A percentile compares a stretch with the other conserved stretches of the same genome.
Conservation (phyloP, 208 protist species). For the Strigomonas galati region DNA sequence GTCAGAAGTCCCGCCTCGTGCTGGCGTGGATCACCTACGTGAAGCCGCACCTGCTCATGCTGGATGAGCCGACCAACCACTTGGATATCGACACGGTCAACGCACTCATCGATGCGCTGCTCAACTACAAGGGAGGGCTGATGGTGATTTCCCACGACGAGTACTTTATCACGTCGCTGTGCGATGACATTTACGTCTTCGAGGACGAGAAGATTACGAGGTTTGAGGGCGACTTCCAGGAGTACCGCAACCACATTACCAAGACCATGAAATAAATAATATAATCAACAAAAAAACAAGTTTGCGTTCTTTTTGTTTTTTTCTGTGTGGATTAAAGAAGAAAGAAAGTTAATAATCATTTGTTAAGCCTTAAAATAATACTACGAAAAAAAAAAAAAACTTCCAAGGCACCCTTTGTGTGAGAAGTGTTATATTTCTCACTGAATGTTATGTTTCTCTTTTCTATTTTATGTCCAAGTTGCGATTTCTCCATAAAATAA, state of each 20-base stretch:
- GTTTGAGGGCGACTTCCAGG: slow-evolving; percentile 86
- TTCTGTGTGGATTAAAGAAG: slow-evolving; percentile 4
- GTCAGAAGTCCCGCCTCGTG: slow-evolving; percentile 93
- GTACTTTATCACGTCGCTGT: slow-evolving; percentile 91
- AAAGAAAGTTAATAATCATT: background rate
- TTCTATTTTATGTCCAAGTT: background rate
- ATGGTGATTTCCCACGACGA: slow-evolving; percentile 93
- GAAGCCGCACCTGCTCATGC: slow-evolving; percentile 92
- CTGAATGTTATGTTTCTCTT: background rate
- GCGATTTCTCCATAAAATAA: too few species aligned
- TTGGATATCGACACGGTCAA: slow-evolving; percentile 95
- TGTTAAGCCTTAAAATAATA: background rate
- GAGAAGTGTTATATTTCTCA: too few species aligned
- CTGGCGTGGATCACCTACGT: slow-evolving; percentile 93
- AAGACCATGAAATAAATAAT: slow-evolving; percentile 61
- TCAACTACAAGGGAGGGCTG: slow-evolving; percentile 88
- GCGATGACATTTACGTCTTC: slow-evolving; percentile 90
- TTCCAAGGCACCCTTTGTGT: too few species aligned
- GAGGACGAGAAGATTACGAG: slow-evolving; percentile 66
- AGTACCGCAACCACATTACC: slow-evolving; percentile 81
- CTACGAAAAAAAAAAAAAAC: slow-evolving; percentile 10
- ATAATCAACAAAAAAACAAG: too few species aligned
- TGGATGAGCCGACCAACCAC: slow-evolving; percentile 97
- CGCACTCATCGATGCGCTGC: slow-evolving; percentile 89
- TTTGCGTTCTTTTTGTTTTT: slow-evolving; percentile 13